Evolutionary conservation across 2,329 filamentous ascomycete genomes (phyloP).

Genomic region (Didymella pinodella): DNA sequence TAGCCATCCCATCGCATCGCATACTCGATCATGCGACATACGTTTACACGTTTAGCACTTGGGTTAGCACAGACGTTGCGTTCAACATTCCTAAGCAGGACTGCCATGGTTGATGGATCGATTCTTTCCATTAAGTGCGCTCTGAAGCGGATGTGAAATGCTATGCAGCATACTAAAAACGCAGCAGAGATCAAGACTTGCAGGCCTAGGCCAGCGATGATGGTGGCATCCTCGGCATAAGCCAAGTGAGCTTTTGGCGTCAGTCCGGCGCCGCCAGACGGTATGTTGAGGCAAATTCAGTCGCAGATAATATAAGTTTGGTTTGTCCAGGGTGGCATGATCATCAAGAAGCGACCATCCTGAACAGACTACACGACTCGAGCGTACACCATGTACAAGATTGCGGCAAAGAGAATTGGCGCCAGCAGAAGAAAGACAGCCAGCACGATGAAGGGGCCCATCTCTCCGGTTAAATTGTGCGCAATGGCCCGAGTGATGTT

Average conservation of each 20-base stretch:
- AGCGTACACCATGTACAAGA: background rate
- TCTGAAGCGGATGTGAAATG: background rate
- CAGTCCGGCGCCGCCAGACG: background rate
- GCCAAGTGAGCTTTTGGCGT: background rate
- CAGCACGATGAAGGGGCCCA: background rate
- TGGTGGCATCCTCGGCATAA: background rate
- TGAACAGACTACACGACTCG: background rate
- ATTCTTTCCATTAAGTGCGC: background rate
- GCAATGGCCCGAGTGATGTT: background rate
- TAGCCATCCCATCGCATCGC: constrained; percentile 53
- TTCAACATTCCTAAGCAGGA: constrained; percentile 50
- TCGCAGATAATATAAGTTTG: background rate
- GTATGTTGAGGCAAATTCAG: background rate
- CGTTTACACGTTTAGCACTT: constrained; percentile 56
- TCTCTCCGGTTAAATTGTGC: background rate
- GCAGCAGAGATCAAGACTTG: background rate
- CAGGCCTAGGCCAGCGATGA: background rate
- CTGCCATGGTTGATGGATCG: background rate
- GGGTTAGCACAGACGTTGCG: constrained; percentile 54
- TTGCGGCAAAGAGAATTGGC: background rate
- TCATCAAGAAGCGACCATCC: background rate
- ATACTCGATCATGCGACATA: constrained; percentile 60
- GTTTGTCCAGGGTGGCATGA: background rate
- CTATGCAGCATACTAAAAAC: background rate
- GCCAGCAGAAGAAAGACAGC: background rate